These are phyloP conservation scores for Aspergillus glaucus DNA, from an alignment of 2,329 filamentous ascomycete species.

Conservation along the genomic window DNA sequence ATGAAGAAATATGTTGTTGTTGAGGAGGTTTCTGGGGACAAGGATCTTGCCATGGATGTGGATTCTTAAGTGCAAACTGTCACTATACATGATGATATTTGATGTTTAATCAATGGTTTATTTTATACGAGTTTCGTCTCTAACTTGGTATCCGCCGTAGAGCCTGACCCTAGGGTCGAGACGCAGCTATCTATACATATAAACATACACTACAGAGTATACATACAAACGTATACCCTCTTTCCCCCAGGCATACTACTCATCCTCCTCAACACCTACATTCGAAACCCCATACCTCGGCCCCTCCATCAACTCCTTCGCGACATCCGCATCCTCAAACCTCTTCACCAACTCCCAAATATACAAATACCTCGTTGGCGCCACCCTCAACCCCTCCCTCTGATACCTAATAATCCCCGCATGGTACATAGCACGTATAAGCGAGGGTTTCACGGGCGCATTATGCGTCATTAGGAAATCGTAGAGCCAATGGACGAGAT, in stretches of 20 bases:
- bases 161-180: too few relatives aligned
- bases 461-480: conserved; percentile 37
- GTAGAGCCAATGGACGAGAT: conserved; percentile 44
- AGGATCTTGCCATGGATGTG: conserved; percentile 59
- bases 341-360: conserved; percentile 38
- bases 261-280: neutral
- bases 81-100: neutral
- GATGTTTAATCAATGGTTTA: neutral
- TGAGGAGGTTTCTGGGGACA: conserved; percentile 69
- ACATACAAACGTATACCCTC: too few relatives aligned
- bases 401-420: conserved; percentile 43
- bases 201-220: too few relatives aligned
- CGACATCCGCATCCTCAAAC: conserved; percentile 40
- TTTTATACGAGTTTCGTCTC: too few relatives aligned
- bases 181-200: too few relatives aligned
- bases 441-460: conserved; percentile 36
- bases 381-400: conserved; percentile 28
- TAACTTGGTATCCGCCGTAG: too few relatives aligned
- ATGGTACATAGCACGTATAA: conserved; percentile 46
- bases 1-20: conserved; percentile 91
- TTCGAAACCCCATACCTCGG: conserved; percentile 12
- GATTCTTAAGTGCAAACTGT: conserved; percentile 36
- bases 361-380: conserved; percentile 33
- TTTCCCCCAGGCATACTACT: too few relatives aligned
- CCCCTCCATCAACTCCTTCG: conserved; percentile 20